Evolutionary conservation across 2,329 filamentous ascomycete genomes (phyloP), one percentile per base, ranked within the genome.

Genomic region (Scytalidium lignicola): DNA sequence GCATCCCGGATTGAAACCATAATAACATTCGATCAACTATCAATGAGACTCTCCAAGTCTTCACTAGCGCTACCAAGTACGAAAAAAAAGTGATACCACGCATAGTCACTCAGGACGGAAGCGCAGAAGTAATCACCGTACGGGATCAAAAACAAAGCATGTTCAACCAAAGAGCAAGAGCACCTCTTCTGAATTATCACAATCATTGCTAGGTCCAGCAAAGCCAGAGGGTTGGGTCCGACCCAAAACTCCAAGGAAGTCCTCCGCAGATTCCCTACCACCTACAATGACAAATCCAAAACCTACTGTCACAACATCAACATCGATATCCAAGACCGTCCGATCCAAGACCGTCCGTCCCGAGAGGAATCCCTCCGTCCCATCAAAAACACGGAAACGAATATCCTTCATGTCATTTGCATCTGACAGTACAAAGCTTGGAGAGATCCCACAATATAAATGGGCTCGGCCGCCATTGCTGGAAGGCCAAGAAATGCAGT

Each of bases 1-100:
- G 61, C 69, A 2, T 77, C 74, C 0, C 67, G 74, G 21, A 51
- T 67, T n/a, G 72, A 77, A 44, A 73, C 75, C 1, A 68, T 79
- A 51, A 65, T 66, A 48, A 67, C 75, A 7, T 78, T 80, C 47
- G 68, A 74, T 45, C 66, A 68, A 15, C 63, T 79, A 21, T 77
- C 75, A 2, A 44, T 52, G 49, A 58, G 62, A 29, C 43, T 67
- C 59, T 58, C 61, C 62, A 23, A 58, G 43, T 60, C 61, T 39
- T 56, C 59, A 3, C 48, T 37, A 13, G 5, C 8, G 6, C 32
- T 37, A 1, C 13, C 26, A 5, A 47, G 44, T 37, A 21, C 40
- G 7, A 50, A 43, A 10, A 40, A 28, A 9, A 40, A 40, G 26
- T n/a, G 22, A 21, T 21, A 43, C 43, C 37, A 53, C 32, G 28